Evolutionary conservation across 2,329 filamentous ascomycete genomes (phyloP), one percentile per base, ranked within the genome.

Genomic region (Colletotrichum salicis): DNA sequence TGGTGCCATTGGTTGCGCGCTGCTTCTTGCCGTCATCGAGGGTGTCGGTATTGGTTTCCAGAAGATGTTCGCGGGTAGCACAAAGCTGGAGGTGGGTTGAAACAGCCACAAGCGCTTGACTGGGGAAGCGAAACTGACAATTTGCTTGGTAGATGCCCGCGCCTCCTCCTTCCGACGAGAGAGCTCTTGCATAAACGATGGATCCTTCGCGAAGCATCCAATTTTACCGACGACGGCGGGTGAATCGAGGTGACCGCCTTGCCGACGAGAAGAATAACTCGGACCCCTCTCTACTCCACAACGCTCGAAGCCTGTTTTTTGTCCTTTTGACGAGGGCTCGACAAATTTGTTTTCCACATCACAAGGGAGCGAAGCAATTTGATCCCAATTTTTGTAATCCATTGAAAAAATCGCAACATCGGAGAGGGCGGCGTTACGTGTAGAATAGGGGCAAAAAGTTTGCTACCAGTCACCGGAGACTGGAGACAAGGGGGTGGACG

Each of bases 41-140:
- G 69, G 96, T 78, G 96, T 98, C 67, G 96, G 96, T 77, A 98
- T 99, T 80, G 95, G 94, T 10, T 96, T 98, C 86, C 93, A 95
- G 83, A 92, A 95, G 82, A 95, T 97, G 92, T 93, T 97, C 89
- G 94, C 95, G 45, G 93, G 95, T 74, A 93, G 92, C 82, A 97
- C 94, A 75, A 92, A 92, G 85, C 86, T 97, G 77, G 94, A 97
- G 85, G 91, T 92, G 78, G 76, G 85, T 81, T 51, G 33, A 10
- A 11, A n/a, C 27, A 13, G n/a, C 45, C 31, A 3, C 56, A 22
- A 2, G 41, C 41, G 19, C 24, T 56, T 10, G 22, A 15, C 15
- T 12, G 19, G 48, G 15, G 35, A 22, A 67, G 59, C 5, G 1
- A 2, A 41, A 10, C 60, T 79, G 69, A 78, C 71, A 10, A 15